A percentile compares a stretch with the other conserved stretches of the same genome.
phyloP scores from a whole-genome alignment of 2,329 filamentous ascomycete genomes.

The Bipolaris victoriae region DNA sequence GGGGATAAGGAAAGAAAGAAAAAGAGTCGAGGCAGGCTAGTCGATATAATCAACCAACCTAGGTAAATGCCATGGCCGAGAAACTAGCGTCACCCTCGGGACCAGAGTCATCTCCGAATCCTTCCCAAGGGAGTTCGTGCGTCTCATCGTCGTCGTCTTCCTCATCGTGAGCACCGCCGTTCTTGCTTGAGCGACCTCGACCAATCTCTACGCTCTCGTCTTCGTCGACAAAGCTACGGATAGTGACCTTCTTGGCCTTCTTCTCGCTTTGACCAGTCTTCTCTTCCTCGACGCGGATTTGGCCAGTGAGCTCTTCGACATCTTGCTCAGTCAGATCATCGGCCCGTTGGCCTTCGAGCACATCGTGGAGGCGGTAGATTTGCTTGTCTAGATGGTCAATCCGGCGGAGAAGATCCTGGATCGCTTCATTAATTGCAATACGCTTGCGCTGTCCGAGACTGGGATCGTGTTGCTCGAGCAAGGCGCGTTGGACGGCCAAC shows the following conservation, averaged over 20 bases:
- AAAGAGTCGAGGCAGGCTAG: conserved; percentile 9
- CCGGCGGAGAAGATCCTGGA: conserved; percentile 66
- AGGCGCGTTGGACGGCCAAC: conserved; percentile 65
- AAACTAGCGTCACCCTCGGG: conserved; percentile 23
- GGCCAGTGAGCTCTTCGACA: conserved; percentile 52
- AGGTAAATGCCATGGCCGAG: conserved; percentile 11
- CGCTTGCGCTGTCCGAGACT: conserved; percentile 68
- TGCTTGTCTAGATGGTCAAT: conserved; percentile 78
- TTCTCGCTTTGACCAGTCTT: conserved; percentile 37
- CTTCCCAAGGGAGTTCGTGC: conserved; percentile 50
- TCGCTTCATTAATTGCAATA: conserved; percentile 64
- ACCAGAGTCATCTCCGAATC: conserved; percentile 42
- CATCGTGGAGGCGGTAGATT: conserved; percentile 83
- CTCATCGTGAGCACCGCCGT: neutral
- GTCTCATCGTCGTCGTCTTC: conserved; percentile 31
- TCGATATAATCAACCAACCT: conserved; percentile 1
- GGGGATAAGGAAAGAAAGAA: neutral
- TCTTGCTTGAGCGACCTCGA: neutral
- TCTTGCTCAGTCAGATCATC: conserved; percentile 56
- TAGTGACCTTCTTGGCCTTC: conserved; percentile 45
- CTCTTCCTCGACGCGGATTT: conserved; percentile 50
- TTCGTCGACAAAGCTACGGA: conserved; percentile 45
- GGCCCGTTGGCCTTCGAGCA: conserved; percentile 78
- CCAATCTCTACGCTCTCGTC: conserved; percentile 32
- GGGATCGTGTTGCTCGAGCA: conserved; percentile 67